These are phyloP conservation scores for Eucalyptus brandiana DNA, from an alignment of 345 rosid genomes.

Conservation along the genomic window DNA sequence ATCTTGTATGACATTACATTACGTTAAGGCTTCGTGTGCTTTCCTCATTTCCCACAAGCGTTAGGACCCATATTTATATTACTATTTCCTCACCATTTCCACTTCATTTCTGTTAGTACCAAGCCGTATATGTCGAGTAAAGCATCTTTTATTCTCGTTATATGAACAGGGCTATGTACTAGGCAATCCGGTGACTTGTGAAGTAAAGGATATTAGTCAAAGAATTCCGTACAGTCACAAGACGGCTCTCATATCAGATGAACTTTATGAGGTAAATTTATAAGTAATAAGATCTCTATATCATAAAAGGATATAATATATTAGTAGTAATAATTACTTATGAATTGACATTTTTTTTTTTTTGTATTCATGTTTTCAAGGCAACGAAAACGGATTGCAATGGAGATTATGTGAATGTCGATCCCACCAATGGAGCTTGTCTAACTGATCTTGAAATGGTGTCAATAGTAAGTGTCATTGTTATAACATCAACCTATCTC, in stretches of 20 bases:
- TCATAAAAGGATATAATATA: neutral
- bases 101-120: neutral
- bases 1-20: neutral
- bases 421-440: neutral
- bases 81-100: neutral
- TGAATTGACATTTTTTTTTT: neutral
- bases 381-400: neutral
- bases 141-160: neutral
- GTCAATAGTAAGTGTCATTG: neutral
- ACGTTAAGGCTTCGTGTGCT: neutral
- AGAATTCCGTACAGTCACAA: conserved; percentile 21
- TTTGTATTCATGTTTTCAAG: neutral
- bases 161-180: conserved; percentile 29
- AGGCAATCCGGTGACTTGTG: conserved; percentile 26
- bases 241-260: conserved; percentile 42
- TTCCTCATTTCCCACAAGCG: neutral
- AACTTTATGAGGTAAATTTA: conserved; percentile 30
- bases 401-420: conserved; percentile 2
- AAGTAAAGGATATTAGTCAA: conserved; percentile 5
- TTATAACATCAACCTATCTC: neutral
- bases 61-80: neutral
- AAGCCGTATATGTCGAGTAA: neutral
- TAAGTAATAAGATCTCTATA: neutral
- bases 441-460: neutral
- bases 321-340: neutral